Evolutionary conservation across 352 stramenopile species (phyloP).

Genomic region (Phytophthora lateralis): DNA sequence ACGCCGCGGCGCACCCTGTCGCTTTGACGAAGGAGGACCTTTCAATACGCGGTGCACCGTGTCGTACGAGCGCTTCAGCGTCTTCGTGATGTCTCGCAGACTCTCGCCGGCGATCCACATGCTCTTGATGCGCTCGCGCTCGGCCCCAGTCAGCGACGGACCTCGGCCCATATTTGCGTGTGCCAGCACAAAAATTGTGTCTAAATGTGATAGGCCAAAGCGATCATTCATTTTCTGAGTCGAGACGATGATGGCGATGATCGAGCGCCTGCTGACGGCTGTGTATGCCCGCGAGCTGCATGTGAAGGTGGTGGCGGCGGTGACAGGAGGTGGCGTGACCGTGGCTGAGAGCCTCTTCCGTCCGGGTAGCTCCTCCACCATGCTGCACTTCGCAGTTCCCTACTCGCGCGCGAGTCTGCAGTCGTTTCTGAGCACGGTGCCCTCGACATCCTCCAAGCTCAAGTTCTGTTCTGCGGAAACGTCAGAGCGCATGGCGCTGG

Average conservation of each 20-base stretch:
- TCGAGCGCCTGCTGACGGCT: constrained; percentile 58
- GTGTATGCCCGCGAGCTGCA: constrained; percentile 59
- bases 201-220: background rate
- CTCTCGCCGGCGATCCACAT: constrained; percentile 2
- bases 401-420: constrained; percentile 70
- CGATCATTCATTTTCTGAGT: background rate
- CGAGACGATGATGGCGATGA: constrained; percentile 11
- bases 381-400: constrained; percentile 71
- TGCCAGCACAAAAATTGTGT: background rate
- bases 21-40: background rate
- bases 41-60: constrained; percentile 8
- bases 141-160: background rate
- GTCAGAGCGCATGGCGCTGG: constrained; percentile 63
- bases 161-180: constrained; percentile 6
- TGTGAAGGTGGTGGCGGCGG: constrained; percentile 59
- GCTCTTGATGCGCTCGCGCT: constrained; percentile 11
- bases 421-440: constrained; percentile 44
- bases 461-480: constrained; percentile 68
- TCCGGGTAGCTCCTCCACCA: constrained; percentile 67
- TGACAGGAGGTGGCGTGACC: constrained; percentile 60
- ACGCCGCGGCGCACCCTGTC: background rate
- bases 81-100: constrained; percentile 4
- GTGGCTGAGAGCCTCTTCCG: constrained; percentile 56
- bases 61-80: constrained; percentile 6
- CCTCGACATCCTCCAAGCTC: constrained; percentile 17